These are phyloP conservation scores for Malus sieversii DNA, from an alignment of 306 rosid genomes.

Conservation along the genomic window DNA sequence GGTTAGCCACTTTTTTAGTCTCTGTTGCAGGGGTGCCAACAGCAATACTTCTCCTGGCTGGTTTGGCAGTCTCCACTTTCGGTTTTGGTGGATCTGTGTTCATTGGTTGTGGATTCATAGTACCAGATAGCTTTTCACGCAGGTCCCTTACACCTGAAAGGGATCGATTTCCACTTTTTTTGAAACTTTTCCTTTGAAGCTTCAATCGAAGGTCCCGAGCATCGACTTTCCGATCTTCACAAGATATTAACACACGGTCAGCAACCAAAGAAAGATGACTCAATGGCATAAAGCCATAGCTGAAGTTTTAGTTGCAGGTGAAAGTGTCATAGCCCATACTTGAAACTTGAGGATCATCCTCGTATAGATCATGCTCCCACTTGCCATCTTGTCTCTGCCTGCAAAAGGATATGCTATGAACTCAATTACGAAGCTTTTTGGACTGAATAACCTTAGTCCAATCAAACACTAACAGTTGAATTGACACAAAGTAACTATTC, in stretches of 20 bases:
- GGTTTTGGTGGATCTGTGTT: conserved; percentile 58
- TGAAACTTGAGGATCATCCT: conserved; percentile 42
- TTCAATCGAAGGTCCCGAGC: conserved; percentile 89
- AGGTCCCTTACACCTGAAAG: conserved; percentile 62
- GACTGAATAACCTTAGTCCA: conserved; percentile 8
- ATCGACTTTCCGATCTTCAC: conserved; percentile 60
- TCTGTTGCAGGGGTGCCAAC: conserved; percentile 40
- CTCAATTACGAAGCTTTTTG: not conserved
- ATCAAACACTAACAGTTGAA: not conserved
- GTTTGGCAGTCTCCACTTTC: conserved; percentile 40
- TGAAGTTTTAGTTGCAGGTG: conserved; percentile 29
- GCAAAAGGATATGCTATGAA: conserved; percentile 21
- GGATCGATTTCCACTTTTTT: conserved; percentile 58
- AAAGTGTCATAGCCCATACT: conserved; percentile 53
- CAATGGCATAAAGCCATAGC: conserved; percentile 17
- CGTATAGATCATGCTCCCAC: conserved; percentile 99
- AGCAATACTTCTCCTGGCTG: conserved; percentile 38
- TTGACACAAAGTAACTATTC: not conserved
- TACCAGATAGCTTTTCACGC: conserved; percentile 83
- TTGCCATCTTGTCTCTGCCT: conserved; percentile 94
- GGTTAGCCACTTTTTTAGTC: conserved; percentile 38
- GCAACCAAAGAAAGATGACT: conserved; percentile 28
- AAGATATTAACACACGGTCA: conserved; percentile 53
- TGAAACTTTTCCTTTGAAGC: conserved; percentile 80
- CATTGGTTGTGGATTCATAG: conserved; percentile 56